Evolutionary conservation across 2,329 filamentous ascomycete species (phyloP).

Genomic region (Fusarium drepaniforme): DNA sequence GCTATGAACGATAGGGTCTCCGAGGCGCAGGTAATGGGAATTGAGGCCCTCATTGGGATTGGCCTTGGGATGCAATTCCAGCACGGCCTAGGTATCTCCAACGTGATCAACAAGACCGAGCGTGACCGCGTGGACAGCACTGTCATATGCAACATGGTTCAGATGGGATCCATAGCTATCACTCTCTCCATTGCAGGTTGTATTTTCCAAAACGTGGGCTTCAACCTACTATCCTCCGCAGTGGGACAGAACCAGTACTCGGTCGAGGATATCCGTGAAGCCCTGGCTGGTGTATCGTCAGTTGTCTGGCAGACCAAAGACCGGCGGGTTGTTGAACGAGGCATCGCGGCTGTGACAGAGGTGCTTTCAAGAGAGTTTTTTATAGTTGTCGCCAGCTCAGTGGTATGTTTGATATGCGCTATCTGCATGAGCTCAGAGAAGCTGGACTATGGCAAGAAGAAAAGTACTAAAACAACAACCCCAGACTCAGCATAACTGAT

Average conservation of each 20-base stretch:
- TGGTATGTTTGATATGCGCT: not conserved
- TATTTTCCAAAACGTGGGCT: not conserved
- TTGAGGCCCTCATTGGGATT: not conserved
- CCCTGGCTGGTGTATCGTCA: not conserved
- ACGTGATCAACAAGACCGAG: constrained; percentile 43
- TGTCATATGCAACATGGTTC: constrained; percentile 50
- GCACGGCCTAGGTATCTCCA: constrained; percentile 44
- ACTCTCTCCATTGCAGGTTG: constrained; percentile 12
- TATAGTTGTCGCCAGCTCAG: not conserved
- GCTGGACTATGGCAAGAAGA: not conserved
- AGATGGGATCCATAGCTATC: constrained; percentile 41
- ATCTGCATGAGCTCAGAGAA: not conserved
- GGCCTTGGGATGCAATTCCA: constrained; percentile 6
- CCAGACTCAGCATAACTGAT: not conserved
- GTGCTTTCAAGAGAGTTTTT: not conserved
- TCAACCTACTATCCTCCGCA: not conserved
- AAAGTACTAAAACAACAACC: not conserved
- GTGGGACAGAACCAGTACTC: not conserved
- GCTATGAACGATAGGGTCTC: not conserved
- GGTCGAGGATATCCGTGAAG: constrained; percentile 2
- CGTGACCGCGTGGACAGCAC: constrained; percentile 45
- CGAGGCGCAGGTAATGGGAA: not conserved
- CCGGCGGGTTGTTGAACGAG: not conserved
- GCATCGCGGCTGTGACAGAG: not conserved
- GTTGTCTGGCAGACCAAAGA: not conserved